Conservation (phyloP, 495 filamentous ascomycete species). For the Thozetella sp. region DNA sequence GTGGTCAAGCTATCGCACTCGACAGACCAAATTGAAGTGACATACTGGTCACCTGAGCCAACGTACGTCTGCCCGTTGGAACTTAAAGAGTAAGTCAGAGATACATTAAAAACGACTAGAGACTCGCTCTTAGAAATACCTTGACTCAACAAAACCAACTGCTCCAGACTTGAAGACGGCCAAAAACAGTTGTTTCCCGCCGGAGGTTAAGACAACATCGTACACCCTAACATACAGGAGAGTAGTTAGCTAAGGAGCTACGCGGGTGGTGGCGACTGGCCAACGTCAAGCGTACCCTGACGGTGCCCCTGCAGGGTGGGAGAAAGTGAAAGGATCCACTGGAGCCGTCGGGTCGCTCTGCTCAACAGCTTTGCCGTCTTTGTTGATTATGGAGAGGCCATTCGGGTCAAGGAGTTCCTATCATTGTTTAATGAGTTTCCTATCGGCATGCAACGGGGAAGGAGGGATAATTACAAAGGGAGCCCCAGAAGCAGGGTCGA, state of each 20-base stretch:
- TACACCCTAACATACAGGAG: no score
- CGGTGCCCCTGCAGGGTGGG: slow-evolving; percentile 2
- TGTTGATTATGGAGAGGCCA: slow-evolving; percentile 2
- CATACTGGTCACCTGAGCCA: slow-evolving; percentile 1
- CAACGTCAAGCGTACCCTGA: no score
- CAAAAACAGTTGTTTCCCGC: neutral
- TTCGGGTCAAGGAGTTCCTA: slow-evolving; percentile 11
- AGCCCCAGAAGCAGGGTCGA: slow-evolving; percentile 5
- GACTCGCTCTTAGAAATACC: neutral
- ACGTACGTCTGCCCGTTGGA: slow-evolving; percentile 14
- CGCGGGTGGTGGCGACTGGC: no score
- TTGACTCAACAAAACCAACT: slow-evolving; percentile 9
- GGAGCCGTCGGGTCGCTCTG: neutral
- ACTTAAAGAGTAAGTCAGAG: neutral
- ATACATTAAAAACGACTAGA: no score
- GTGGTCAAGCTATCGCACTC: slow-evolving; percentile 6
- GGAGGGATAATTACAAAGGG: no score
- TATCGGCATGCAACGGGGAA: no score
- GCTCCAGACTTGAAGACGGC: slow-evolving; percentile 11
- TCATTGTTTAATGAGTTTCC: no score
- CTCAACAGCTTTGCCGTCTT: slow-evolving; percentile 6
- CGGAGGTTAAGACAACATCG: slow-evolving; percentile 7
- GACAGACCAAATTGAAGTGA: slow-evolving; percentile 13
- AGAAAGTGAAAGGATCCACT: neutral
- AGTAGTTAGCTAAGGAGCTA: no score